Base-by-base conservation (phyloP, 202 grass and related monocot genomes). In the Brachypodium distachyon region DNA sequence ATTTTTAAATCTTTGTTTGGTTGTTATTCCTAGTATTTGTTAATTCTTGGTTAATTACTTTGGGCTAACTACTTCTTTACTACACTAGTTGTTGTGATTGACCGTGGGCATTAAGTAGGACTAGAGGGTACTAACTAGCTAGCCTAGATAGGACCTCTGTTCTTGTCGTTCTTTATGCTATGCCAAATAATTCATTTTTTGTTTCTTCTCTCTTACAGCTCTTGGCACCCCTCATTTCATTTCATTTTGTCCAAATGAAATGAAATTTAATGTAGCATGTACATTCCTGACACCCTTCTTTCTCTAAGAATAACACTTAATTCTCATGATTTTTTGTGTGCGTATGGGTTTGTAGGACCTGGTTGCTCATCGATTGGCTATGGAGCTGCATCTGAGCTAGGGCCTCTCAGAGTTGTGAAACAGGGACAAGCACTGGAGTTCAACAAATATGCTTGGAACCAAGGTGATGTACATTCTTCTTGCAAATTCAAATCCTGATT, bases 351-450 rank as follows among this genome's bases (percentile, higher is more conserved):
- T n/a, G n/a, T n/a, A n/a, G 87, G 91, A 8, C 91, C 91, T 72
- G 91, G 87, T 16, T 94, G 91, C 79, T 94, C 87, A 23, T 94
- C 91, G 12, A 78, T 94, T 72, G 91, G 91, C 19, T 94, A 90
- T 85, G 91, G 91, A 66, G 91, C 85, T 83, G 87, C 88, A 37
- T 77, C 73, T 41, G 87, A 94, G 70, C 59, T 94, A 65, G 85
- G 91, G 18, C 91, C 91, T 65, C 82, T 94, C 13, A 90, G 81
- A 61, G 84, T 96, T 10, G 72, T n/a, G 12, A 79, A 18, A 75
- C 48, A 83, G 51, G 89, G 86, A 70, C 60, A 85, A 72, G 76
- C 72, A 17, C 82, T 96, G 18, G 79, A 83, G 67, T 93, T 90
- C 71, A 90, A 97, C 70, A 52, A 63, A 76, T 91, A 93, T 77